Conservation (phyloP, 495 filamentous ascomycete species). For the Podospora appendiculata region DNA sequence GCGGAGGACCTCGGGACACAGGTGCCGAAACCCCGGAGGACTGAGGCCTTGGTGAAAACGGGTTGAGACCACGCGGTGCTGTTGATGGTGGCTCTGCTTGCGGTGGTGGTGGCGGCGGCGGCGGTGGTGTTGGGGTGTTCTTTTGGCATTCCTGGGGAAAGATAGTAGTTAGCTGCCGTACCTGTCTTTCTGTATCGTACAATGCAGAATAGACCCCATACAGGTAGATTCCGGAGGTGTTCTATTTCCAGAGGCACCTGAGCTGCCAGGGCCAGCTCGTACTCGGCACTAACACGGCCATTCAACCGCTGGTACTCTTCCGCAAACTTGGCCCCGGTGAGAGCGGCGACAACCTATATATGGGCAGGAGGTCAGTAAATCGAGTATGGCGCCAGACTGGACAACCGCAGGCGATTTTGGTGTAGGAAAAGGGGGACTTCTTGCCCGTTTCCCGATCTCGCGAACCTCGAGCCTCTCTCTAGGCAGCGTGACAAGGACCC, state of each 20-base stretch:
- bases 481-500: neutral
- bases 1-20: too few relatives aligned
- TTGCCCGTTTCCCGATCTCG: slow-evolving; percentile 9
- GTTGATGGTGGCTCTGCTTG: neutral
- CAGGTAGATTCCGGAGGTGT: neutral
- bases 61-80: too few relatives aligned
- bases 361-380: neutral
- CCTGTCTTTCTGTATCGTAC: neutral
- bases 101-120: neutral
- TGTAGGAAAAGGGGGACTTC: neutral
- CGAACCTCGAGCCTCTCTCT: neutral
- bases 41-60: too few relatives aligned
- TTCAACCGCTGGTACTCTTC: slow-evolving; percentile 7
- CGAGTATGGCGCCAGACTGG: neutral
- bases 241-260: slow-evolving; percentile 3
- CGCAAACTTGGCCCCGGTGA: slow-evolving; percentile 6
- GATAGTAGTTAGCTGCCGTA: neutral
- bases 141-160: neutral
- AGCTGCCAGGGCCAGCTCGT: slow-evolving; percentile 7
- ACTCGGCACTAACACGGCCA: slow-evolving; percentile 10
- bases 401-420: neutral
- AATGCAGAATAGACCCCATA: neutral
- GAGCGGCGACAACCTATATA: neutral
- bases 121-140: neutral
- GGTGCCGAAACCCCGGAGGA: too few relatives aligned